Evolutionary conservation across 305 asterid genomes (phyloP).

Genomic region (Withania somnifera): DNA sequence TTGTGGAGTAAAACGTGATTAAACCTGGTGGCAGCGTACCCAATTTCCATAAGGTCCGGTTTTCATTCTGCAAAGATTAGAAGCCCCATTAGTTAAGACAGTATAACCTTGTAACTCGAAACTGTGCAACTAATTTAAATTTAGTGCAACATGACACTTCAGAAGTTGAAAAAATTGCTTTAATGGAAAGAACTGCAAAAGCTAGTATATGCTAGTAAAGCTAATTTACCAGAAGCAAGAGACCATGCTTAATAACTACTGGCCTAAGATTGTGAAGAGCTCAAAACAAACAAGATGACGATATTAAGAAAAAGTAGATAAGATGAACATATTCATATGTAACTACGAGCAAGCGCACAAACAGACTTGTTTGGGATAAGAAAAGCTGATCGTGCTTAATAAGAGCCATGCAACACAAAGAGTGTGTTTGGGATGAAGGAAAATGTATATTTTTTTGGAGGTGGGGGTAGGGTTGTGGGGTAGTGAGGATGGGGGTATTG

Average conservation of each 20-base stretch:
- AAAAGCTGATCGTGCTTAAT: not conserved
- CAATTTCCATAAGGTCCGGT: constrained; percentile 40
- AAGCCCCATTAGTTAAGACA: not conserved
- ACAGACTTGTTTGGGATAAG: not conserved
- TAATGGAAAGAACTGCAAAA: not conserved
- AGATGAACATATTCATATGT: not conserved
- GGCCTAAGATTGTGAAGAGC: not conserved
- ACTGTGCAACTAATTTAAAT: not conserved
- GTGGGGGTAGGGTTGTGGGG: not conserved
- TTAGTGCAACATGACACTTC: not conserved
- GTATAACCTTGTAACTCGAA: not conserved
- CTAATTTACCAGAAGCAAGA: not conserved
- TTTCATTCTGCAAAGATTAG: constrained; percentile 18
- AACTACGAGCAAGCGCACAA: too few species aligned
- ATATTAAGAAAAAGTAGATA: not conserved
- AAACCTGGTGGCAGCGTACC: constrained; percentile 44
- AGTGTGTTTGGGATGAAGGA: not conserved
- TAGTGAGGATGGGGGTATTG: not conserved
- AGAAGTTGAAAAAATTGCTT: not conserved
- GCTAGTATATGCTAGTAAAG: not conserved
- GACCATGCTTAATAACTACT: not conserved
- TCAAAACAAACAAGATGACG: not conserved
- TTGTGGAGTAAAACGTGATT: constrained; percentile 37
- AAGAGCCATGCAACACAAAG: not conserved
- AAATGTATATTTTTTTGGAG: not conserved